Conservation (phyloP, 2,329 filamentous ascomycete species). For the Fusarium avenaceum region DNA sequence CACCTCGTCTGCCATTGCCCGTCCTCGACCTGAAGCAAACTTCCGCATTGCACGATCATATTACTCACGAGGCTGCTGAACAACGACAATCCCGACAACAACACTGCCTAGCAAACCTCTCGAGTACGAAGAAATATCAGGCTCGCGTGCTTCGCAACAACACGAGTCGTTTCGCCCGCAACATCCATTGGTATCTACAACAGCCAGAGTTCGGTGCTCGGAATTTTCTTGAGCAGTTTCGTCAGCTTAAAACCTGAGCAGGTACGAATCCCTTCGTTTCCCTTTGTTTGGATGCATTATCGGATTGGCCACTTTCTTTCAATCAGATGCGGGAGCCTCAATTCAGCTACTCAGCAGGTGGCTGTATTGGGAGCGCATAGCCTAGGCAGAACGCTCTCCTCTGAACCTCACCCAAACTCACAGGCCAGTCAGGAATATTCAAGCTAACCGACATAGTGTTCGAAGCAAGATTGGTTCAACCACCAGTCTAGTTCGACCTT, state of each 20-base stretch:
- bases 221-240: conserved; percentile 2
- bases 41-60: conserved; percentile 38
- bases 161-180: conserved; percentile 4
- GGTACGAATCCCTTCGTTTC: conserved; percentile 33
- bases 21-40: conserved; percentile 44
- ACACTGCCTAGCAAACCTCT: conserved; percentile 10
- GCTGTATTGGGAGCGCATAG: not conserved
- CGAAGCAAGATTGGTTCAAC: conserved; percentile 29
- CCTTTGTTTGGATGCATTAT: not conserved
- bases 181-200: conserved; percentile 13
- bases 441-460: conserved; percentile 30
- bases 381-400: not conserved
- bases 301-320: not conserved
- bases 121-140: conserved; percentile 30
- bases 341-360: not conserved
- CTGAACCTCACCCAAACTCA: not conserved
- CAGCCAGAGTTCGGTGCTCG: conserved; percentile 16
- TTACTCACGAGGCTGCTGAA: conserved; percentile 35
- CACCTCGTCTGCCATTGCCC: conserved; percentile 46
- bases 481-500: conserved; percentile 29
- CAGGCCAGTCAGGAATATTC: not conserved
- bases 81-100: conserved; percentile 25
- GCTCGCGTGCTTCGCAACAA: conserved; percentile 23
- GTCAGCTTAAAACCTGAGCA: conserved; percentile 21
- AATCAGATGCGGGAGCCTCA: not conserved